phyloP scores from a whole-genome alignment of 257 asterid species.

The Rubia yunnanensis region DNA sequence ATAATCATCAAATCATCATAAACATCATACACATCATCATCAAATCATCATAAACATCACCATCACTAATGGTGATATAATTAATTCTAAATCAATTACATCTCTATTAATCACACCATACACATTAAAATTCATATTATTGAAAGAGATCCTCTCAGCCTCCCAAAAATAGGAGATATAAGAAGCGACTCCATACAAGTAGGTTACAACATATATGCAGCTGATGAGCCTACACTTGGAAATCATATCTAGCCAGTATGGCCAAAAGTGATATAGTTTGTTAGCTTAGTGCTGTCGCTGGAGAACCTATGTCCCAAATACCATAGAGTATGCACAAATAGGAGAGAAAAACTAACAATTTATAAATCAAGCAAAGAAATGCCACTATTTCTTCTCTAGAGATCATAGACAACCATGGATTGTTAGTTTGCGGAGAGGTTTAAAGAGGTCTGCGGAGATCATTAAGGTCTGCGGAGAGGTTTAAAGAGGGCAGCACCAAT shows the following conservation, averaged over 20 bases:
- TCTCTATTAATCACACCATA: too few species aligned
- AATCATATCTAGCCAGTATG: neutral
- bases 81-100: too few species aligned
- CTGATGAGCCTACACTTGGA: neutral
- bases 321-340: neutral
- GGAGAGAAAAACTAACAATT: neutral
- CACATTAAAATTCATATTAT: conserved; percentile 6
- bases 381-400: neutral
- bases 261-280: neutral
- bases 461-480: too few species aligned
- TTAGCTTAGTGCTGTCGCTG: neutral
- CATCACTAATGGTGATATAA: too few species aligned
- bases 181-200: neutral
- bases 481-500: too few species aligned
- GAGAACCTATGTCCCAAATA: neutral
- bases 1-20: too few species aligned
- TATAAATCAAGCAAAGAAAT: too few species aligned
- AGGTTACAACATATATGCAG: neutral
- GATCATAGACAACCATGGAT: neutral
- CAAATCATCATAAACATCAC: too few species aligned
- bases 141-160: neutral
- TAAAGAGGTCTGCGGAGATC: too few species aligned
- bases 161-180: neutral
- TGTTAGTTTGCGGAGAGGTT: too few species aligned
- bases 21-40: too few species aligned